Evolutionary conservation across 768 basidiomycete genomes (phyloP).

Genomic region (Lyophyllum shimeji): DNA sequence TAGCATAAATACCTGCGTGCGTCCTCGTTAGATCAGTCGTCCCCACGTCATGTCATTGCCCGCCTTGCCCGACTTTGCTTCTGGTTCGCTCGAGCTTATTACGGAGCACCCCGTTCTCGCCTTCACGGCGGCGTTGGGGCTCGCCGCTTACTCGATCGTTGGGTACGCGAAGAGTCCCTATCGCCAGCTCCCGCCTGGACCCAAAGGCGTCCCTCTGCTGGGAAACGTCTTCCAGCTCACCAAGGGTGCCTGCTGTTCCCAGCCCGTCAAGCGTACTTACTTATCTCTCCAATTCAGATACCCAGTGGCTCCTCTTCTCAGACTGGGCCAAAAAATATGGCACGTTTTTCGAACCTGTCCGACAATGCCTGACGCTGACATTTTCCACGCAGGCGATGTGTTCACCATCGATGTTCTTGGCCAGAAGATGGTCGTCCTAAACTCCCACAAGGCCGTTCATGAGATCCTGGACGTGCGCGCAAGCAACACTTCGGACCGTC

Average conservation of each 20-base stretch:
- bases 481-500: slow-evolving; percentile 23
- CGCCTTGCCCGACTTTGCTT: no score
- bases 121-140: no score
- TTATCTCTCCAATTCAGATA: slow-evolving; percentile 16
- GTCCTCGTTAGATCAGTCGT: no score
- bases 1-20: no score
- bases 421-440: not conserved
- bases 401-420: not conserved
- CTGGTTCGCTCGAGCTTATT: no score
- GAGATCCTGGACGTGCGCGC: slow-evolving; percentile 27
- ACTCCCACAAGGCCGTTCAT: not conserved
- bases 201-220: slow-evolving; percentile 14
- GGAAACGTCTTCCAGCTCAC: slow-evolving; percentile 18
- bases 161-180: no score
- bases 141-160: no score
- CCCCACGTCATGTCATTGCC: no score
- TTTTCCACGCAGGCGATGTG: slow-evolving; percentile 11
- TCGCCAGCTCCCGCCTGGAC: slow-evolving; percentile 16
- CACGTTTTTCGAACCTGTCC: slow-evolving; percentile 23
- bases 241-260: no score
- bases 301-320: slow-evolving; percentile 15
- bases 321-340: slow-evolving; percentile 22
- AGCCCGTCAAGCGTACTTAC: no score
- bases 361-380: slow-evolving; percentile 33
- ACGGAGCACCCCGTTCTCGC: no score